Conservation (phyloP, 495 filamentous ascomycete species). For the Bacidia gigantensis region DNA sequence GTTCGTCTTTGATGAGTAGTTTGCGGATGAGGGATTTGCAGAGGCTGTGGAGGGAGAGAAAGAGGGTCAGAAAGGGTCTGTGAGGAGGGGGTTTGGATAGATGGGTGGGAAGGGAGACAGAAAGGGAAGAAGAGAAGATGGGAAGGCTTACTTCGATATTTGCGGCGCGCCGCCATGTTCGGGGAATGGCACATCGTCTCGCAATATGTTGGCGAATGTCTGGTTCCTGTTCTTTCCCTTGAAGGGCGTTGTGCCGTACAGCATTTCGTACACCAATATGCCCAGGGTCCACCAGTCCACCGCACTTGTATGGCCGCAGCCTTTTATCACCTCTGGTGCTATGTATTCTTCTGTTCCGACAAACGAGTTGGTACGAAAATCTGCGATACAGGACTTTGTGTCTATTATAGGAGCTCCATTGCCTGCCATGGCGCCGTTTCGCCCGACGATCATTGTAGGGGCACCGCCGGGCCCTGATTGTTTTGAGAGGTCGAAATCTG, state of each 20-base stretch:
- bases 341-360: conserved; percentile 99
- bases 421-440: conserved; percentile 57
- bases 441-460: conserved; percentile 90
- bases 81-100: background rate
- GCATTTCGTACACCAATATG: conserved; percentile 95
- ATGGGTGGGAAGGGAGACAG: conserved; percentile 11
- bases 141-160: conserved; percentile 67
- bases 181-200: conserved; percentile 89
- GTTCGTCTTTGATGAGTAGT: conserved; percentile 94
- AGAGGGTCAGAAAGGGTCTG: too few relatives aligned
- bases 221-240: conserved; percentile 98
- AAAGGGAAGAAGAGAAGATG: background rate
- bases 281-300: conserved; percentile 99
- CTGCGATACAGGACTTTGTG: conserved; percentile 94
- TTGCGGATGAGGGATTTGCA: conserved; percentile 97
- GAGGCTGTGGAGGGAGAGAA: conserved; percentile 37
- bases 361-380: conserved; percentile 97
- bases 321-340: conserved; percentile 95
- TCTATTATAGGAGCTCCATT: conserved; percentile 86
- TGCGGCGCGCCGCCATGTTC: conserved; percentile 72
- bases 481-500: conserved; percentile 96
- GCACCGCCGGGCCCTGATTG: conserved; percentile 93
- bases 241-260: conserved; percentile 97
- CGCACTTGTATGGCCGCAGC: conserved; percentile 92
- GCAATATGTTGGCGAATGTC: conserved; percentile 92